Base-by-base conservation (phyloP, 805 yeast genomes). In the Saccharomyces jurei region DNA sequence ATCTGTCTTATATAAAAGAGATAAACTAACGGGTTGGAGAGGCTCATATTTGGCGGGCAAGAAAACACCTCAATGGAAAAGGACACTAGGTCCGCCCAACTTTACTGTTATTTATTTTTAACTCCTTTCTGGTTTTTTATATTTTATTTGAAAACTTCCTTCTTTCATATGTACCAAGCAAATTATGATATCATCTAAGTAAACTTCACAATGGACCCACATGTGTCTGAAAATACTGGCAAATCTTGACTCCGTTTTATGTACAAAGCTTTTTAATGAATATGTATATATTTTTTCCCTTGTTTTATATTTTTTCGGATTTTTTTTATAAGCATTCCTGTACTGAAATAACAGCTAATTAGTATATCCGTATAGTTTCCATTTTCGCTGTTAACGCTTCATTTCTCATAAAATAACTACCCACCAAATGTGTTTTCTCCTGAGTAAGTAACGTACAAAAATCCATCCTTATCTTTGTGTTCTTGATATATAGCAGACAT, bases 381-480 rank as follows among this genome's bases (percentile, higher is more conserved):
- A 8, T 17, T 36, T n/a, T 13, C 2, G 44, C 6, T 36, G 44
- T 36, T 36, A 17, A 36, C 11, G 44, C 44, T 36, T 17, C 44
- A 17, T 17, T 17, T 36, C 31, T n/a, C 10, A 28, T 3, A 36
- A 36, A 36, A 36, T 5, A 10, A n/a, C 49, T 46, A 29, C n/a
- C 31, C 13, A 17, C 99, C 99, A 76, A 94, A 94, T 6, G 99
- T 94, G 74, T 94, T 94, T 74, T 94, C 99, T 50, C 99, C 98
- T 6, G 97, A 88, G 75, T 92, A 92, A 59, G 96, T 82, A 60
- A 94, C 92, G 74, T 94, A 94, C 67, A 94, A 81, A 73, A 94
- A 94, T 41, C 99, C 99, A 71, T 94, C 99, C 68, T 92, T 92
- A 69, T 94, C 99, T 75, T 90, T 90, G 74, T 94, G 96, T 72